Evolutionary conservation across 129 eudicot species (phyloP).

Genomic region (Arctium minus): DNA sequence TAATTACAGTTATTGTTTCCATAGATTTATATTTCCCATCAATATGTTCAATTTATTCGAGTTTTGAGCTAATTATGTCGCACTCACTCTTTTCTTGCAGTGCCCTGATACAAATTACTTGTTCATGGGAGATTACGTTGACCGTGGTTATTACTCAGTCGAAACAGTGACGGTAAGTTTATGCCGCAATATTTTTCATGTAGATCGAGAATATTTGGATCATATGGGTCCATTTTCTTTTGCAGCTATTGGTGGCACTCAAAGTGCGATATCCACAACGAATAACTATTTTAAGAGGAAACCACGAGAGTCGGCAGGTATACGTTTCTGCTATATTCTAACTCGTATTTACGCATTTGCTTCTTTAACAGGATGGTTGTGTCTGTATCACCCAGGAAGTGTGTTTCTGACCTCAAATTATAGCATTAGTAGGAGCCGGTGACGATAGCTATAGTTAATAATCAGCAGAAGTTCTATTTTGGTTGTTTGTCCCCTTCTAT

Average conservation of each 20-base stretch:
- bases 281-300: constrained; percentile 70
- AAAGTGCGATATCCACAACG: constrained; percentile 75
- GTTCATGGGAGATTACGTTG: constrained; percentile 83
- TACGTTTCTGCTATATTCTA: not conserved
- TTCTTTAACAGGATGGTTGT: constrained; percentile 2
- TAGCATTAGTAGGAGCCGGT: not conserved
- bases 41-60: not conserved
- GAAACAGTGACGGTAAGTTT: constrained; percentile 71
- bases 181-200: not conserved
- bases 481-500: constrained; percentile 4
- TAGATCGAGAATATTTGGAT: not conserved
- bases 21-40: not conserved
- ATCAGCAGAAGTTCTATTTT: constrained; percentile 1
- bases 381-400: constrained; percentile 4
- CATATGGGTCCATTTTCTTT: not conserved
- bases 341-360: not conserved
- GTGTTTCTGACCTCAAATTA: constrained; percentile 1
- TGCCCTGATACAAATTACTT: constrained; percentile 41
- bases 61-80: not conserved
- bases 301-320: constrained; percentile 85
- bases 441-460: not conserved
- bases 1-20: not conserved
- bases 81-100: constrained; percentile 24
- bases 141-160: constrained; percentile 76
- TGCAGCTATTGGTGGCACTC: constrained; percentile 71